A percentile compares a stretch with the other conserved stretches of the same genome.
Evolutionary conservation across 805 yeast species (phyloP).

Genomic region (Cyberlindnera saturnus): DNA sequence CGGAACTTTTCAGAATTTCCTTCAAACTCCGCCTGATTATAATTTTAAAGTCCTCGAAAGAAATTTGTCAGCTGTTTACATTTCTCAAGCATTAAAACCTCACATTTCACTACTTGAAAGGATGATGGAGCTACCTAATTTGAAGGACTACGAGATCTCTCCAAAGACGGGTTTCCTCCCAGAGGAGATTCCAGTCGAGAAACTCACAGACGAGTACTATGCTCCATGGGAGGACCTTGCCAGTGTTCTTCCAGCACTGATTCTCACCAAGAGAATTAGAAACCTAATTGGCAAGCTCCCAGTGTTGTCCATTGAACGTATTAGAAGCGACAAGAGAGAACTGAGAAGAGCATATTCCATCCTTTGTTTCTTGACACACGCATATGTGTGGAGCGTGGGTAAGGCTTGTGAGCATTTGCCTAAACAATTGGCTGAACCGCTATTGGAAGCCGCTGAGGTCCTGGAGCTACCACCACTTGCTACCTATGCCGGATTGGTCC

Average conservation of each 20-base stretch:
- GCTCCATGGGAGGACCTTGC: slow-evolving; percentile 75
- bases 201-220: slow-evolving; percentile 56
- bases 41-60: no score
- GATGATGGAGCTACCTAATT: slow-evolving; percentile 35
- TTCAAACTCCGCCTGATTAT: not conserved
- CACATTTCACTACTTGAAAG: not conserved
- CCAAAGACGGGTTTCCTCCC: slow-evolving; percentile 78
- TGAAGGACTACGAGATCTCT: slow-evolving; percentile 66
- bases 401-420: slow-evolving; percentile 62
- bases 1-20: not conserved
- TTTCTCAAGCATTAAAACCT: no score
- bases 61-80: no score
- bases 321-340: slow-evolving; percentile 36
- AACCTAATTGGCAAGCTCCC: slow-evolving; percentile 61
- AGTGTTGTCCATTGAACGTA: slow-evolving; percentile 41
- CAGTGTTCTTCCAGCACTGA: slow-evolving; percentile 61
- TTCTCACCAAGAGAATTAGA: slow-evolving; percentile 60
- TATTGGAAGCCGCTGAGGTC: slow-evolving; percentile 48
- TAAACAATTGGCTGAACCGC: slow-evolving; percentile 60
- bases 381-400: slow-evolving; percentile 82
- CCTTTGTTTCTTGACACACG: slow-evolving; percentile 77
- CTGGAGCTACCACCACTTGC: slow-evolving; percentile 81
- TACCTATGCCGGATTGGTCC: slow-evolving; percentile 79
- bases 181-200: slow-evolving; percentile 50
- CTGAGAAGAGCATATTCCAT: slow-evolving; percentile 77